These are phyloP conservation scores for Heterococcus sp. DNA, from an alignment of 108 stramenopile genomes.

Conservation along the genomic window DNA sequence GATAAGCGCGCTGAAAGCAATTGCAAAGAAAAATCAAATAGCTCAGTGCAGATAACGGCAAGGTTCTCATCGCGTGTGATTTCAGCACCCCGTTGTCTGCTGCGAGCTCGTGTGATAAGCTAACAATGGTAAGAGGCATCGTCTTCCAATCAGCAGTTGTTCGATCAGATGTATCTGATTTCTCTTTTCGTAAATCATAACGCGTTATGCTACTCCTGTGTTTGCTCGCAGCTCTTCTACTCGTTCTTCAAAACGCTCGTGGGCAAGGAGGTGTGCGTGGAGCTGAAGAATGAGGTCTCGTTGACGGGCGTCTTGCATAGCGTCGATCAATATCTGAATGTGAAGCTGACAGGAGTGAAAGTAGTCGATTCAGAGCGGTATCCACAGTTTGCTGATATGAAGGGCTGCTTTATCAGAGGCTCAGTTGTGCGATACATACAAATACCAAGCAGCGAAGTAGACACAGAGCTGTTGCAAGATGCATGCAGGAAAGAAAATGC, in stretches of 20 bases:
- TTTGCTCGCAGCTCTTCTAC: slow-evolving; percentile 77
- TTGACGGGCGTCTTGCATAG: slow-evolving; percentile 90
- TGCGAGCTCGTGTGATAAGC: too few relatives aligned
- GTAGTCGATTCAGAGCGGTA: slow-evolving; percentile 77
- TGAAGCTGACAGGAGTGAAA: slow-evolving; percentile 82
- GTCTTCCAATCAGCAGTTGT: neutral
- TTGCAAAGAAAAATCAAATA: too few relatives aligned
- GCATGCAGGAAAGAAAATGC: slow-evolving; percentile 85
- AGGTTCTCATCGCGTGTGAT: too few relatives aligned
- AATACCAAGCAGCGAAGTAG: slow-evolving; percentile 87
- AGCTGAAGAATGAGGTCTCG: slow-evolving; percentile 96
- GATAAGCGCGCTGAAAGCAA: too few relatives aligned
- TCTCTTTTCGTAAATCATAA: neutral
- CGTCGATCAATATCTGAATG: slow-evolving; percentile 98
- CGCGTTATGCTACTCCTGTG: neutral
- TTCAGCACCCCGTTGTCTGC: too few relatives aligned
- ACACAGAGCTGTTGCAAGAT: slow-evolving; percentile 95
- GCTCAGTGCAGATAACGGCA: too few relatives aligned
- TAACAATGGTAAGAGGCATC: neutral
- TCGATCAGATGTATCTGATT: neutral
- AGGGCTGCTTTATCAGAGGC: slow-evolving; percentile 96
- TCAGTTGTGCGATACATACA: slow-evolving; percentile 97
- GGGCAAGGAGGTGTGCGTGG: slow-evolving; percentile 94
- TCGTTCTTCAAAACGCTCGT: slow-evolving; percentile 99
- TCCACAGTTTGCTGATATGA: slow-evolving; percentile 73